Conservation (phyloP, 2,329 filamentous ascomycete genomes). For the Fusarium keratoplasticum region DNA sequence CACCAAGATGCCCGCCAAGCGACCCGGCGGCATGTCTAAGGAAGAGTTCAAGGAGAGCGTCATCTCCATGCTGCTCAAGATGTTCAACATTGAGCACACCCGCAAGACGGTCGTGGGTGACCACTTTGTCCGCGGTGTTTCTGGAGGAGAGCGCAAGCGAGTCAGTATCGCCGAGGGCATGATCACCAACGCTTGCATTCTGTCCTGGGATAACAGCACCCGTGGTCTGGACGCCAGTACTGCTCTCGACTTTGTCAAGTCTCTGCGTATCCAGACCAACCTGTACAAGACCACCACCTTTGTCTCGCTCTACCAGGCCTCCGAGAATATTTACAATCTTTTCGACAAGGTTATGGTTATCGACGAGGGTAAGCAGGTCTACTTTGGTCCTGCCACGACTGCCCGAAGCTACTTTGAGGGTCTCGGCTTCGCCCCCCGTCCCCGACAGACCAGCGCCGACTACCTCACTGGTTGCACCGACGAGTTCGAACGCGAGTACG, state of each 20-base stretch:
- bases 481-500: constrained; percentile 84
- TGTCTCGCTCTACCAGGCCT: constrained; percentile 87
- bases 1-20: constrained; percentile 84
- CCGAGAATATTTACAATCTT: constrained; percentile 81
- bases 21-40: constrained; percentile 79
- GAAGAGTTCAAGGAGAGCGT: constrained; percentile 81
- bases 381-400: constrained; percentile 75
- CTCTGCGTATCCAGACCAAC: constrained; percentile 83
- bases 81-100: constrained; percentile 95
- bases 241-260: constrained; percentile 74
- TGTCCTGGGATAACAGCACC: constrained; percentile 82
- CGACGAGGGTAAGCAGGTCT: constrained; percentile 80
- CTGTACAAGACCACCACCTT: constrained; percentile 87
- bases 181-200: constrained; percentile 77
- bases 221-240: constrained; percentile 76
- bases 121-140: constrained; percentile 80
- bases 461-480: constrained; percentile 87
- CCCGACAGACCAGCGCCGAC: constrained; percentile 83
- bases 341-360: constrained; percentile 90
- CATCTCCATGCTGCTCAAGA: constrained; percentile 80
- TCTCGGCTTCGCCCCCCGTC: constrained; percentile 79
- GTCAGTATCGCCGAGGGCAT: constrained; percentile 86
- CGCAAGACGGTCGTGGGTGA: constrained; percentile 87
- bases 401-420: constrained; percentile 81
- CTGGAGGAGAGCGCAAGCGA: constrained; percentile 78